Base-by-base conservation (phyloP, 352 stramenopile species). In the Globisporangium parvum region DNA sequence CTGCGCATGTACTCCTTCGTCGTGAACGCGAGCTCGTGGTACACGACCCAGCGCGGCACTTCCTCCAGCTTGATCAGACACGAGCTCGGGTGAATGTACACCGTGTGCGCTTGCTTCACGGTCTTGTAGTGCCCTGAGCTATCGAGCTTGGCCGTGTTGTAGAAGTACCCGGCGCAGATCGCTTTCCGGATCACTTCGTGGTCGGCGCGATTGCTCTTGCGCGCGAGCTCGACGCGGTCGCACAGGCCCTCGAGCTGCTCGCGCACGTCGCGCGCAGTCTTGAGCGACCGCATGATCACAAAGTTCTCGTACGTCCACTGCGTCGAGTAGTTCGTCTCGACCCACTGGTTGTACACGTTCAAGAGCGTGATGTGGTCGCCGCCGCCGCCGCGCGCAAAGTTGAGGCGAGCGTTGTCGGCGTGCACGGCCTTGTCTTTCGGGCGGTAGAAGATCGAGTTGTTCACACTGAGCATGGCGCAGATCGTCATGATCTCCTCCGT, bases 1-100 rank as follows among this genome's bases (percentile, higher is more conserved):
- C 96, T 77, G 42, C 98, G 87, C 92, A 99, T 99, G 75, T 98
- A 99, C 69, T 99, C 97, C 69, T 99, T 99, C 0, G 93, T 99
- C 24, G 96, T 99, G 69, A 99, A 99, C 18, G 96, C 95, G 15
- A 99, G 75, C 74, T 99, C 96, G 75, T 99, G 98, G 69, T 98
- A 99, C n/a, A 98, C 74, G 20, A 99, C 66, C 95, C 95, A 99
- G 39, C 88, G 74, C 80, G 87, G 87, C n/a, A 85, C 78, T 67
- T 96, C 86, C 44, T 96, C 77, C 0, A 93, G 75, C 59, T 93
- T 92, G 56, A 92, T 73, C 10, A 99, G 70, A n/a, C 97, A 97
- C 56, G 93, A 99, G 47, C 90, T 98, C 15, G 98, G 98, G 77
- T 99, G 98, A 61, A 99, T 98, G 65, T 97, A 86, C 20, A 99